A percentile compares a stretch with the other conserved stretches of the same genome.
phyloP scores from a whole-genome alignment of 1,284 basidiomycete genomes.

The Mycena sp. region DNA sequence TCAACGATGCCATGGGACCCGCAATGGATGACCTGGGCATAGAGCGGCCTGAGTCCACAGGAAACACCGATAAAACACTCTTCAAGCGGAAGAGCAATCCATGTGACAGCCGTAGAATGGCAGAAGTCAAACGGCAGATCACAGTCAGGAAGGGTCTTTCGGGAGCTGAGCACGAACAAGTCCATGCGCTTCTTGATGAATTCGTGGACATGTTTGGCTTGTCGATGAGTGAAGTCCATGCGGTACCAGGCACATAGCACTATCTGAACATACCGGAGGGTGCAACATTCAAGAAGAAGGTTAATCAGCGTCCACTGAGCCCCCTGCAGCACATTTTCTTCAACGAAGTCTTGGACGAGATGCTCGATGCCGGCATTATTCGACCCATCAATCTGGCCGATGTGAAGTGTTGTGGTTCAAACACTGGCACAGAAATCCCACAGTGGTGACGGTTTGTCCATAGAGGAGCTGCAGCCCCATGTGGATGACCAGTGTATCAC shows the following conservation, averaged over 20 bases:
- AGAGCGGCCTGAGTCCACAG: constrained; percentile 28
- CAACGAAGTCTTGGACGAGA: constrained; percentile 40
- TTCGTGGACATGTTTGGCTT: constrained; percentile 43
- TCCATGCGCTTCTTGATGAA: constrained; percentile 25
- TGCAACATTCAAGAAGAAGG: constrained; percentile 36
- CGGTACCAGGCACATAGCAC: constrained; percentile 29
- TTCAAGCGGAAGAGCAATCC: constrained; percentile 3
- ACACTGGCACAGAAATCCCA: constrained; percentile 32
- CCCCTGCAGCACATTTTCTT: constrained; percentile 40
- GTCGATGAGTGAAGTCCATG: constrained; percentile 37
- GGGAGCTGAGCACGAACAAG: constrained; percentile 27
- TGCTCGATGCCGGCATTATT: constrained; percentile 38
- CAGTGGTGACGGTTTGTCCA: constrained; percentile 24
- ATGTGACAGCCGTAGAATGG: constrained; percentile 13
- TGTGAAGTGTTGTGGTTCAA: constrained; percentile 20
- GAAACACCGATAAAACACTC: constrained; percentile 32
- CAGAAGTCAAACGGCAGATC: constrained; percentile 29
- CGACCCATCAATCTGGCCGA: constrained; percentile 14
- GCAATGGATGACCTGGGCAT: neutral
- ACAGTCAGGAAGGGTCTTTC: constrained; percentile 30
- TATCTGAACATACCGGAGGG: constrained; percentile 32
- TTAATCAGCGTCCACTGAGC: constrained; percentile 37
- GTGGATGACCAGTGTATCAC: constrained; percentile 32
- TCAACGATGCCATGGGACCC: constrained; percentile 17
- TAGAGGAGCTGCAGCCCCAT: constrained; percentile 21